phyloP scores from a whole-genome alignment of 208 protist genomes.

The Acanthamoeba royreba region DNA sequence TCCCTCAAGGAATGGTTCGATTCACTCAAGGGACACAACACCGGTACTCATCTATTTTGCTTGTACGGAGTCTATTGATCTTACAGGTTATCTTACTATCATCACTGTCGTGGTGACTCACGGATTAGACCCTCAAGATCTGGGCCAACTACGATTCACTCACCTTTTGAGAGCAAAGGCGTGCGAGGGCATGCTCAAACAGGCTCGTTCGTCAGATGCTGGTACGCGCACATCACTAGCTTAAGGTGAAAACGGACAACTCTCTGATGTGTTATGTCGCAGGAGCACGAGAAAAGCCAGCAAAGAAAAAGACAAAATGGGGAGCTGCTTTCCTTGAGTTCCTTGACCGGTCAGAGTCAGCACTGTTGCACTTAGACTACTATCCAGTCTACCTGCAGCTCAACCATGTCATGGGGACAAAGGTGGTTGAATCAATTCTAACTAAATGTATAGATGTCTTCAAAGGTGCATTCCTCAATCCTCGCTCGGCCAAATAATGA shows the following conservation, averaged over 20 bases:
- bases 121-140: slow-evolving; percentile 4
- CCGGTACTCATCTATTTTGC: neutral
- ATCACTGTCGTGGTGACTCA: neutral
- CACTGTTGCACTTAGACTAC: neutral
- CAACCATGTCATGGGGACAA: neutral
- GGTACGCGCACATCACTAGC: neutral
- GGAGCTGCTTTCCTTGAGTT: neutral
- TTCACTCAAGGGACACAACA: neutral
- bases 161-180: slow-evolving; percentile 4
- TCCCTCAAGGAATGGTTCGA: neutral
- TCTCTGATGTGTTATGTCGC: neutral
- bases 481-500: neutral
- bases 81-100: neutral
- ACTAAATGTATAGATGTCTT: slow-evolving; percentile 9
- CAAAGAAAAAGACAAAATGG: neutral
- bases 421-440: neutral
- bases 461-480: neutral
- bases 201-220: neutral
- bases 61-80: too few species aligned
- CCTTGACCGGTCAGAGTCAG: neutral
- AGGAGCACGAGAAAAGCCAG: neutral
- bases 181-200: neutral
- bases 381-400: slow-evolving; percentile 17
- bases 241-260: neutral
- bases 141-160: neutral